These are phyloP conservation scores for Eremothecium sinecaudum DNA, from an alignment of 1,139 yeast species.

Conservation along the genomic window DNA sequence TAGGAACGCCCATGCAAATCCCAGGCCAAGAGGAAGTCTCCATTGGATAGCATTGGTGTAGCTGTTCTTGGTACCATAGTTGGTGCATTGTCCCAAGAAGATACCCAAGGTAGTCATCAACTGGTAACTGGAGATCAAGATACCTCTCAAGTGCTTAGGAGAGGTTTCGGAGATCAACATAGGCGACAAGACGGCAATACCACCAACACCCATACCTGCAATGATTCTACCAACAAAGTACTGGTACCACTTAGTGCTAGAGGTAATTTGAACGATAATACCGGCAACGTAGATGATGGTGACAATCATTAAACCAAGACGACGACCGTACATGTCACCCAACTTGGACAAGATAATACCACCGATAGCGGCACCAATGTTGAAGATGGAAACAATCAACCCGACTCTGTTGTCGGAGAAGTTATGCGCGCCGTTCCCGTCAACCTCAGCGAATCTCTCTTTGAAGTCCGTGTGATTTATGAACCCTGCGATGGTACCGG, in stretches of 20 bases:
- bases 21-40: slow-evolving; percentile 53
- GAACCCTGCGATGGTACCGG: slow-evolving; percentile 70
- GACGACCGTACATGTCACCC: slow-evolving; percentile 56
- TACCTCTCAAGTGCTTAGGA: slow-evolving; percentile 62
- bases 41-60: slow-evolving; percentile 45
- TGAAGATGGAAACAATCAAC: slow-evolving; percentile 54
- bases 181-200: slow-evolving; percentile 52
- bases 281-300: slow-evolving; percentile 54
- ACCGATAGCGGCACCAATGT: slow-evolving; percentile 66
- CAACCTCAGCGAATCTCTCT: slow-evolving; percentile 31
- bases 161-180: slow-evolving; percentile 57
- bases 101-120: slow-evolving; percentile 56
- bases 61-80: slow-evolving; percentile 44
- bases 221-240: slow-evolving; percentile 53
- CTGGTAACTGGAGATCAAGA: slow-evolving; percentile 55
- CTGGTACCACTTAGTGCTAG: slow-evolving; percentile 44
- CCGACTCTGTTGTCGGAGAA: slow-evolving; percentile 49
- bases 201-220: slow-evolving; percentile 59
- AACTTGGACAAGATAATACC: slow-evolving; percentile 44
- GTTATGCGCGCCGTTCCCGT: slow-evolving; percentile 30
- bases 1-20: slow-evolving; percentile 38
- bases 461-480: slow-evolving; percentile 58
- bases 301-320: slow-evolving; percentile 46
- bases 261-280: slow-evolving; percentile 52
- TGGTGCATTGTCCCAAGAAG: slow-evolving; percentile 54